Percentiles rank a stretch among this genome's conserved stretches.
phyloP scores from a whole-genome alignment of 176 grass and related monocot species.

The Musa beccarii region DNA sequence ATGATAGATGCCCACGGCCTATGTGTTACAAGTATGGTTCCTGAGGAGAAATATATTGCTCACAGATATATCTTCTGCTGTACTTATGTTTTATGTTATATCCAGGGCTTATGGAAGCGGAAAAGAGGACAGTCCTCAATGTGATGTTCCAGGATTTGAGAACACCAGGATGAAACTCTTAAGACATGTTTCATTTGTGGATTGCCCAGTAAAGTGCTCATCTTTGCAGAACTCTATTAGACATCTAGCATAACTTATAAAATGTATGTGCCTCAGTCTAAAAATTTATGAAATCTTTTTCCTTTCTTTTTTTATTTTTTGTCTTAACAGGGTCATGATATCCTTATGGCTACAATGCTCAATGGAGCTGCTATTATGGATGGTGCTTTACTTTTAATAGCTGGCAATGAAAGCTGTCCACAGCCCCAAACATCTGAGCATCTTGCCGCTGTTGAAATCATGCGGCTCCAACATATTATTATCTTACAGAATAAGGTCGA shows the following conservation, averaged over 20 bases:
- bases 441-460: constrained; percentile 92
- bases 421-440: constrained; percentile 94
- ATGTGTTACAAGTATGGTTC: constrained; percentile 88
- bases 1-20: constrained; percentile 74
- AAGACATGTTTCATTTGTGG: constrained; percentile 93
- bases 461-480: constrained; percentile 96
- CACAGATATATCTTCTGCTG: neutral
- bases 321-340: constrained; percentile 62
- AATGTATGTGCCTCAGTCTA: too few species aligned
- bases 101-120: constrained; percentile 86
- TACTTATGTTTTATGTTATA: constrained; percentile 11
- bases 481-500: constrained; percentile 96
- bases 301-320: neutral
- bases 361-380: constrained; percentile 99
- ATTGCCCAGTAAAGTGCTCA: constrained; percentile 63
- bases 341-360: constrained; percentile 97
- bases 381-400: constrained; percentile 83
- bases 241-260: too few species aligned
- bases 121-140: constrained; percentile 81
- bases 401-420: constrained; percentile 92
- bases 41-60: neutral
- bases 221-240: neutral
- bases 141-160: constrained; percentile 92
- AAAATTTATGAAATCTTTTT: neutral
- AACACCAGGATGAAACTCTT: constrained; percentile 88